Conservation (phyloP, 1,139 yeast species). For the Scheffersomyces insectosa region DNA sequence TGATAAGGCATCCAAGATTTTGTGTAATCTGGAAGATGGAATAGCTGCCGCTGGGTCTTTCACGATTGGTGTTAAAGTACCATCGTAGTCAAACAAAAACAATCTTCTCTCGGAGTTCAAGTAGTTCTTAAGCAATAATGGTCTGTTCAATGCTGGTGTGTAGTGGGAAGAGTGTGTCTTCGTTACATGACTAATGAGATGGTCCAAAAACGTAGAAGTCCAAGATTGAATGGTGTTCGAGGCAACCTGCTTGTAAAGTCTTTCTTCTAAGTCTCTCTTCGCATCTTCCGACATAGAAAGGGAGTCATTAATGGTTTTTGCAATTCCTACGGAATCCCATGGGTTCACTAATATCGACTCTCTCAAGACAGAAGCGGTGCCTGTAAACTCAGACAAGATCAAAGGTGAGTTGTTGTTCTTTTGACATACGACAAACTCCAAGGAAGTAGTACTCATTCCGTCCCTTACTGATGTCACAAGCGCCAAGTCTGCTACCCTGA, state of each 20-base stretch:
- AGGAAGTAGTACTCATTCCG: conserved; percentile 94
- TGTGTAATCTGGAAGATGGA: conserved; percentile 74
- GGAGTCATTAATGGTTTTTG: conserved; percentile 76
- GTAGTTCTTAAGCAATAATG: conserved; percentile 62
- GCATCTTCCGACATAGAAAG: conserved; percentile 49
- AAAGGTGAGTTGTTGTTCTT: conserved; percentile 71
- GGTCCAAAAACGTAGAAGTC: conserved; percentile 65
- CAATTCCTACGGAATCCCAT: conserved; percentile 94
- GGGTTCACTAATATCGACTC: conserved; percentile 91
- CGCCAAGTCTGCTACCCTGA: conserved; percentile 88
- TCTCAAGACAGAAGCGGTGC: conserved; percentile 76
- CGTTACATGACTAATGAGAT: conserved; percentile 52
- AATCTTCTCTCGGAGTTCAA: conserved; percentile 64
- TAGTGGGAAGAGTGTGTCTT: conserved; percentile 49
- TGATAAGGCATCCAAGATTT: conserved; percentile 59
- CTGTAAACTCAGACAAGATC: conserved; percentile 89
- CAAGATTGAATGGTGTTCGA: conserved; percentile 78
- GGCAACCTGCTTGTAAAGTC: conserved; percentile 64
- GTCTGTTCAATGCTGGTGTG: conserved; percentile 86
- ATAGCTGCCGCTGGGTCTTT: conserved; percentile 98
- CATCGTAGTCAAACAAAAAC: conserved; percentile 93
- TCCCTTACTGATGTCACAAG: conserved; percentile 89
- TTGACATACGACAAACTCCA: conserved; percentile 91
- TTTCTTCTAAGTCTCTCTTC: conserved; percentile 45
- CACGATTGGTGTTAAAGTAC: conserved; percentile 94